phyloP scores from a whole-genome alignment of 331 rosid genomes.

The Prunus yedoensis region DNA sequence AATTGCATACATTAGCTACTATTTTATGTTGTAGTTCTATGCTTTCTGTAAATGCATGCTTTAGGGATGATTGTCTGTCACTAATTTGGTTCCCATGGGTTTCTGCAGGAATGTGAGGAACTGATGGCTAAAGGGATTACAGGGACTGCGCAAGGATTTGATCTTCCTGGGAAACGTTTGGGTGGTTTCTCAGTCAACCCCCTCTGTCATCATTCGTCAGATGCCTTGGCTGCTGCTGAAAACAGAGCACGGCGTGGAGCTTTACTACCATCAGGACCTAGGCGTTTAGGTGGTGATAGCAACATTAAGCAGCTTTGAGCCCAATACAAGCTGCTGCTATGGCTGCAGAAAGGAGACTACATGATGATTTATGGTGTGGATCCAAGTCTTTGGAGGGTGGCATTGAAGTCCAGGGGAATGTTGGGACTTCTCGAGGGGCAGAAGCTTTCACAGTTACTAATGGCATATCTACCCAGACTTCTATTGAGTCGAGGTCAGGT shows the following conservation, averaged over 20 bases:
- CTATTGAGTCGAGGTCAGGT: slow-evolving; percentile 12
- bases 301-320: slow-evolving; percentile 48
- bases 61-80: neutral
- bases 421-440: slow-evolving; percentile 34
- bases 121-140: slow-evolving; percentile 53
- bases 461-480: slow-evolving; percentile 23
- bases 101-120: slow-evolving; percentile 60
- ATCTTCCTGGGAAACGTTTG: slow-evolving; percentile 44
- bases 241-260: slow-evolving; percentile 45
- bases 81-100: slow-evolving; percentile 8
- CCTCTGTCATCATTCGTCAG: slow-evolving; percentile 42
- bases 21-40: neutral
- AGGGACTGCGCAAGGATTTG: slow-evolving; percentile 50
- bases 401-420: slow-evolving; percentile 19
- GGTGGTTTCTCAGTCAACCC: slow-evolving; percentile 54
- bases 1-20: neutral
- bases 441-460: slow-evolving; percentile 10
- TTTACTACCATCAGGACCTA: slow-evolving; percentile 56
- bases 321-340: slow-evolving; percentile 67
- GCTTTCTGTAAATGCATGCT: neutral
- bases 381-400: slow-evolving; percentile 37
- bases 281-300: slow-evolving; percentile 52
- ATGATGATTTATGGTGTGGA: slow-evolving; percentile 66
- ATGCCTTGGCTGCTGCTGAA: slow-evolving; percentile 58
- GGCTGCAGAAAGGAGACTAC: slow-evolving; percentile 65